Conservation (phyloP, 345 rosid species). For the Reutealis trisperma region DNA sequence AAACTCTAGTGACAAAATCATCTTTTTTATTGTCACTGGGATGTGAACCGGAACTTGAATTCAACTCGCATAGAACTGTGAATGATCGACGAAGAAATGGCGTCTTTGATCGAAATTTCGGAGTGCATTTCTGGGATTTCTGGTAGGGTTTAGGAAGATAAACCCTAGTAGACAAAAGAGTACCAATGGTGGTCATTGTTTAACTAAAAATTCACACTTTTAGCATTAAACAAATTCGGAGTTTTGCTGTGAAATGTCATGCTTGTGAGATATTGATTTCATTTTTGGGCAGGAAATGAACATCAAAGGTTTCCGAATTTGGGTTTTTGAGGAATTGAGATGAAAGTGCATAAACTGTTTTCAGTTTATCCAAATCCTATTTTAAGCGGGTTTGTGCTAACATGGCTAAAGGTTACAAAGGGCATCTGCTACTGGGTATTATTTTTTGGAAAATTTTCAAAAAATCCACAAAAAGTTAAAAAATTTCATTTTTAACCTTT, state of each 20-base stretch:
- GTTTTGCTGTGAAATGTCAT: neutral
- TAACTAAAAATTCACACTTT: neutral
- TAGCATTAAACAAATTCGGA: neutral
- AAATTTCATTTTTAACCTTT: too few relatives aligned
- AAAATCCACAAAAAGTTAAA: too few relatives aligned
- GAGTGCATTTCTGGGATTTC: slow-evolving; percentile 20
- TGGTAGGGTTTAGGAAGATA: slow-evolving; percentile 39
- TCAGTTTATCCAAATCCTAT: slow-evolving; percentile 7
- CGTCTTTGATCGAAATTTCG: slow-evolving; percentile 32
- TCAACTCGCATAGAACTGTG: slow-evolving; percentile 50
- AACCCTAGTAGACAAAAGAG: slow-evolving; percentile 42
- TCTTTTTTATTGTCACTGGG: slow-evolving; percentile 41
- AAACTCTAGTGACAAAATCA: slow-evolving; percentile 65
- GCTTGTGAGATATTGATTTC: neutral
- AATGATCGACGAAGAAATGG: slow-evolving; percentile 50
- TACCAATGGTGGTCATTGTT: slow-evolving; percentile 52
- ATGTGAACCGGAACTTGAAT: slow-evolving; percentile 29
- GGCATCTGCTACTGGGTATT: too few relatives aligned
- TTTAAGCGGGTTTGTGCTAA: neutral
- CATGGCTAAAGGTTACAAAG: too few relatives aligned
- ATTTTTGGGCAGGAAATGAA: neutral
- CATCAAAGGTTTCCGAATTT: neutral
- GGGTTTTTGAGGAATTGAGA: slow-evolving; percentile 3
- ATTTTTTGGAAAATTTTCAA: too few relatives aligned
- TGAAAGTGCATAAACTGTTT: neutral